Evolutionary conservation across 495 filamentous ascomycete species (phyloP), one percentile per base, ranked within the genome.

Genomic region (Neurospora sublineolata): DNA sequence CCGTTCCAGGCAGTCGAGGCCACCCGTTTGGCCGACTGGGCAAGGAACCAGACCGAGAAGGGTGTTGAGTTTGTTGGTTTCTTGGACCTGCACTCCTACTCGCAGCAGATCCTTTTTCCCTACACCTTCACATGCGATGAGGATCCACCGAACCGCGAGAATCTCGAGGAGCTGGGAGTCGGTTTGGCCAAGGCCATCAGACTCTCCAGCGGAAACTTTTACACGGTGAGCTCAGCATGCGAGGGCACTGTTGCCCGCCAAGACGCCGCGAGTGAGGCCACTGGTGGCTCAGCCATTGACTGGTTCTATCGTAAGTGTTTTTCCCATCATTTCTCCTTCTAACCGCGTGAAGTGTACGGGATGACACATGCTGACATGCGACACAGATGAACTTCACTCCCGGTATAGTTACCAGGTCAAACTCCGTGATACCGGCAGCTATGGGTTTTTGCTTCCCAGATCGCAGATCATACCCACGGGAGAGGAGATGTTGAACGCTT

Each of bases 1-100:
- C 89, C 95, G 3, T 97, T 97, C 80, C 90, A 97, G 74, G 93
- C 89, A 3, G 80, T 91, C 2, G 95, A 99, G 82, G 88, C 94
- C 3, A 85, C 85, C 36, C 82, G 84, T 27, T 82, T 99, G 30
- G 92, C 93, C 10, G 85, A 91, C 40, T 99, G 95, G 94, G 92
- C 91, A 0, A 87, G 85, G 74, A 97, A 97, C 75, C 88, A 97
- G 78, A 94, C 92, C 0, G 84, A 89, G 16, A 88, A 92, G 77
- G 87, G 88, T 40, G 86, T 87, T 14, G 84, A 90, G 37, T 91
- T 99, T 72, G 87, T 93, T 16, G 93, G 89, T 3, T 92, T 97
- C 71, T 81, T 99, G 23, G 95, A 99, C 80, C 84, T 99, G 37
- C 95, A 99, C 77, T 95, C 92, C 36, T 99, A 99, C 81, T 94